phyloP scores from a whole-genome alignment of 257 asterid genomes.

The Vinca minor region DNA sequence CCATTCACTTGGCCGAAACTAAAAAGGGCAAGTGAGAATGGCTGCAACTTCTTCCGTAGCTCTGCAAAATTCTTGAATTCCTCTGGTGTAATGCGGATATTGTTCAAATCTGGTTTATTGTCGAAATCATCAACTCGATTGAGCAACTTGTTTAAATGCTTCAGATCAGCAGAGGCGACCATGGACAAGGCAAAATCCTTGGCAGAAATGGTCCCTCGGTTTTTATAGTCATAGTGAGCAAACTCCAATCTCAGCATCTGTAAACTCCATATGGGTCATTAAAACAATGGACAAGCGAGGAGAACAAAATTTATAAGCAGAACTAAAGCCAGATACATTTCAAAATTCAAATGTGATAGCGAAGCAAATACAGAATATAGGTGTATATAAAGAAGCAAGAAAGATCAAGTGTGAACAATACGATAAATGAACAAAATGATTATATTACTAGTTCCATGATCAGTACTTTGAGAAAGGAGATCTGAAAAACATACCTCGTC shows the following conservation, averaged over 20 bases:
- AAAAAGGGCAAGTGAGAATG: slow-evolving; percentile 70
- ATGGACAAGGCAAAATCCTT: slow-evolving; percentile 81
- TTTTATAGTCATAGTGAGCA: slow-evolving; percentile 73
- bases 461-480: slow-evolving; percentile 12
- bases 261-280: neutral
- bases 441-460: neutral
- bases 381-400: neutral
- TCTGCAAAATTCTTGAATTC: slow-evolving; percentile 70
- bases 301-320: neutral
- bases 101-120: slow-evolving; percentile 37
- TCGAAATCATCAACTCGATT: slow-evolving; percentile 59
- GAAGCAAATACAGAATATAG: neutral
- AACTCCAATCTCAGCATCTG: slow-evolving; percentile 79
- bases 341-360: too few relatives aligned
- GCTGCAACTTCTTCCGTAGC: slow-evolving; percentile 59
- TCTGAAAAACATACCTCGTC: slow-evolving; percentile 52
- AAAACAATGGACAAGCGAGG: neutral
- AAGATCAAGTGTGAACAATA: neutral
- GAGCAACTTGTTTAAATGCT: slow-evolving; percentile 56
- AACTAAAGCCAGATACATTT: neutral
- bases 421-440: neutral
- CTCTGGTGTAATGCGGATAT: slow-evolving; percentile 48
- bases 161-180: slow-evolving; percentile 90
- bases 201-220: slow-evolving; percentile 67
- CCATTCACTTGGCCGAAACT: slow-evolving; percentile 74